Evolutionary conservation across 2,329 filamentous ascomycete species (phyloP).

Genomic region (Cercospora sesami): DNA sequence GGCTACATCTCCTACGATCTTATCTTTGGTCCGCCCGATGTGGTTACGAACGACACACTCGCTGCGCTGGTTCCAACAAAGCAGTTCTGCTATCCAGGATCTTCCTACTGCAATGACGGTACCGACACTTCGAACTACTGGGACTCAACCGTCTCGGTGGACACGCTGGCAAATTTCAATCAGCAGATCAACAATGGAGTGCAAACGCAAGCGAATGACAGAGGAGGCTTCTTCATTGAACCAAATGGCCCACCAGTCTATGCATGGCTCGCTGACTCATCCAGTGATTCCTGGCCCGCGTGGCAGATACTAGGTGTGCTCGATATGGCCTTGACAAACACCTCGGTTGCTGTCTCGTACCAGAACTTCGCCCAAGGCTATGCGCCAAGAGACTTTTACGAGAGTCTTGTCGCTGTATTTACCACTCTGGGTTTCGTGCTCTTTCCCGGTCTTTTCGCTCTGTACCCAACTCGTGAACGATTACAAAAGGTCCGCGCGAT

Average conservation of each 20-base stretch:
- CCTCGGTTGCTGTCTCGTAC: slow-evolving; percentile 68
- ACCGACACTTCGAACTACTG: background rate
- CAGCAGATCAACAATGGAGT: slow-evolving; percentile 11
- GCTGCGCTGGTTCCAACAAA: slow-evolving; percentile 13
- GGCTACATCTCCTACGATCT: slow-evolving; percentile 2
- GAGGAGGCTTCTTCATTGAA: slow-evolving; percentile 19
- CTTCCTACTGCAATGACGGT: background rate
- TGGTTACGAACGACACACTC: slow-evolving; percentile 1
- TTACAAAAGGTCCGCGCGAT: slow-evolving; percentile 74
- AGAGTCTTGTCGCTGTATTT: slow-evolving; percentile 66
- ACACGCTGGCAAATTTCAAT: slow-evolving; percentile 16
- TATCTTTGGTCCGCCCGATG: slow-evolving; percentile 12
- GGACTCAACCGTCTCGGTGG: background rate
- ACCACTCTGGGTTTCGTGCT: slow-evolving; percentile 72
- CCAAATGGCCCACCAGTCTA: slow-evolving; percentile 13
- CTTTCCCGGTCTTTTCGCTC: slow-evolving; percentile 80
- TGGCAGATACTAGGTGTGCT: slow-evolving; percentile 53
- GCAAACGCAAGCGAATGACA: background rate
- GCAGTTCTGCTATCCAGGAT: slow-evolving; percentile 16
- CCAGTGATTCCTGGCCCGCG: background rate
- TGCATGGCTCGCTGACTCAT: slow-evolving; percentile 11
- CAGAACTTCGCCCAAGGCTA: slow-evolving; percentile 72
- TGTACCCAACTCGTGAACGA: slow-evolving; percentile 81
- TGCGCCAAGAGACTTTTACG: slow-evolving; percentile 69
- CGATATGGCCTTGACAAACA: slow-evolving; percentile 70